phyloP scores from a whole-genome alignment of 164 flowering plant genomes.

The Umbilicus rupestris region DNA sequence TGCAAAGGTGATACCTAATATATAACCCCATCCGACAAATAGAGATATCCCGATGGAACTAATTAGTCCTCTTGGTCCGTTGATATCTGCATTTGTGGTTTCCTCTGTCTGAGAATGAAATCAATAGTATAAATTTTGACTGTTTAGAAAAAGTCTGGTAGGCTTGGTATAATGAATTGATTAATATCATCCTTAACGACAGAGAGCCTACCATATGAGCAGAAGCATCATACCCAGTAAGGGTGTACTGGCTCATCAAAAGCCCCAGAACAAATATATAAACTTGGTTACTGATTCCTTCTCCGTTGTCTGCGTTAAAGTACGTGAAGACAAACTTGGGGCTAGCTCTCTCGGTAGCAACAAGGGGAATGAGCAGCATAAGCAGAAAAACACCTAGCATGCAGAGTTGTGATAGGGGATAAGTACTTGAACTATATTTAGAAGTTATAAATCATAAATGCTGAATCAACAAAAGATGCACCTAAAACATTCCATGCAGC shows the following conservation, averaged over 20 bases:
- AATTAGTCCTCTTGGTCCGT: slow-evolving; percentile 88
- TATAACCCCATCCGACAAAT: slow-evolving; percentile 83
- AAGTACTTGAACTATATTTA: background rate
- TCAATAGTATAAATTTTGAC: background rate
- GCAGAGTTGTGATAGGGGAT: background rate
- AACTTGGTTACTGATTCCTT: slow-evolving; percentile 48
- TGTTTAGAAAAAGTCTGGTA: background rate
- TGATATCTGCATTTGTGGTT: slow-evolving; percentile 73
- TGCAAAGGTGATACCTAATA: slow-evolving; percentile 75
- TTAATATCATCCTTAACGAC: background rate
- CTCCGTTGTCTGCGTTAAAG: slow-evolving; percentile 78
- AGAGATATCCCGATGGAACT: slow-evolving; percentile 80
- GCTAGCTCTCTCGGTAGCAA: slow-evolving; percentile 69
- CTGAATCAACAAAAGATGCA: slow-evolving; percentile 15
- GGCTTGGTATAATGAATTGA: background rate
- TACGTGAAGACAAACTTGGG: slow-evolving; percentile 80
- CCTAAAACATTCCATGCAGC: slow-evolving; percentile 88
- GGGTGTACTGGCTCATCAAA: slow-evolving; percentile 87
- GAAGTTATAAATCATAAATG: background rate
- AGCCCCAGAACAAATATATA: slow-evolving; percentile 88
- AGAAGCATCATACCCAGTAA: slow-evolving; percentile 93
- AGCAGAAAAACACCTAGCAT: slow-evolving; percentile 74
- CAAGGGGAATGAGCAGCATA: slow-evolving; percentile 70
- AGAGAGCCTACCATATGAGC: slow-evolving; percentile 73
- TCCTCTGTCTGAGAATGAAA: slow-evolving; percentile 68